Base-by-base conservation (phyloP, 306 rosid species). In the Oxytropis ochrocephala region DNA sequence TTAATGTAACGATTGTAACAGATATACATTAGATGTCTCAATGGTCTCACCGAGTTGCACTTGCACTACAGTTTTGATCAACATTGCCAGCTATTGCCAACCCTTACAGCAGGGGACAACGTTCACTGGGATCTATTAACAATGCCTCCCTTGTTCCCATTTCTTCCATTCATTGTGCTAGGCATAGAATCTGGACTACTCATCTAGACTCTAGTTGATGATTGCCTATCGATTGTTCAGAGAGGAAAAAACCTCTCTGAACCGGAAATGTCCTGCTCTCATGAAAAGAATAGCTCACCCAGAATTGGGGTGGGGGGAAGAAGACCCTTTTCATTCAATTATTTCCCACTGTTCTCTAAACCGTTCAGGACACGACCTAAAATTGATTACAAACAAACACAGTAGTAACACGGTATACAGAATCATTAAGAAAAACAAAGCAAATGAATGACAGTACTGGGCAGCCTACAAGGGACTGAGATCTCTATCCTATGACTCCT, bases 391-490 rank as follows among this genome's bases (percentile, higher is more conserved):
- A 44, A 32, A 64, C 27, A 29, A 32, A 64, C 27, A 41, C 47
- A 6, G 48, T 41, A 63, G 48, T 41, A 63, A 43, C 16, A 9
- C 21, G 19, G 38, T 41, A 35, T 2, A n/a, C n/a, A 19, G 42
- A 61, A 68, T 69, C 75, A 68, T 39, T 36, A 18, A 69, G 56
- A 18, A 60, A 52, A 67, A 47, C 64, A 69, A 24, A 11, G 30
- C 59, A 63, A 4, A 41, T 8, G 43, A 55, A 65, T 38, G 46
- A 59, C 12, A 11, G 54, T 6, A 64, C 9, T 30, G 36, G 24
- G 14, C 17, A 54, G 32, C 11, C 46, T 27, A 0, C 64, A 14
- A 35, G 10, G 53, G 46, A 19, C 11, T 35, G 17, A 5, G 67
- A 55, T 64, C 27, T 38, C 64, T 30, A 78, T 64, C 61, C 41